phyloP scores from a whole-genome alignment of 73 alveolate genomes.

The Durusdinium trenchii region DNA sequence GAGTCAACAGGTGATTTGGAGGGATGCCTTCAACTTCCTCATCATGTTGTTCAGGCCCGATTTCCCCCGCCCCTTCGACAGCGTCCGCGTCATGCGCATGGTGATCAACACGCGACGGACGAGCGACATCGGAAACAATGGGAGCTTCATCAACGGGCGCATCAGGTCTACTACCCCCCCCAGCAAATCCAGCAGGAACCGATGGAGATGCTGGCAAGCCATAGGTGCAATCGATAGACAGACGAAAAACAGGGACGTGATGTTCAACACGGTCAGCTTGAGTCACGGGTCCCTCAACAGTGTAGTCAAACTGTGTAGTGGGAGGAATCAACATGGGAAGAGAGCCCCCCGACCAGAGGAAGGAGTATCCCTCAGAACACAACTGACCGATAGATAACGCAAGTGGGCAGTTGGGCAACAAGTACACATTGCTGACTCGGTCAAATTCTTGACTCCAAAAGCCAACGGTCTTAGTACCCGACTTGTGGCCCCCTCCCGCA shows the following conservation, averaged over 20 bases:
- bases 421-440: not conserved
- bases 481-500: constrained; percentile 2
- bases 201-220: not conserved
- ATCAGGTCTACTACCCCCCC: not conserved
- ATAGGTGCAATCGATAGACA: not conserved
- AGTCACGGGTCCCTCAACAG: not conserved
- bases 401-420: not conserved
- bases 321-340: constrained; percentile 24
- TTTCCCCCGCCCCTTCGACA: too few relatives aligned
- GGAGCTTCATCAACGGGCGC: too few relatives aligned
- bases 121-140: not conserved
- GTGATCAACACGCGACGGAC: not conserved
- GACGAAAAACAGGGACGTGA: not conserved
- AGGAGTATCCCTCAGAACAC: not conserved
- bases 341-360: not conserved
- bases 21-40: not conserved
- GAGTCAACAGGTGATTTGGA: not conserved
- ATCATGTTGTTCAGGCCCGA: too few relatives aligned
- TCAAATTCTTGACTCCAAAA: not conserved
- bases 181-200: not conserved
- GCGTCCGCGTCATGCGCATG: too few relatives aligned
- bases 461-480: not conserved
- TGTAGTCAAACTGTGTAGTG: not conserved
- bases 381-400: constrained; percentile 10
- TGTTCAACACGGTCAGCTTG: not conserved